Evolutionary conservation across 371 early-diverging fungal genomes (phyloP), one percentile per base, ranked within the genome.

Genomic region (Actinomortierella wolfii): DNA sequence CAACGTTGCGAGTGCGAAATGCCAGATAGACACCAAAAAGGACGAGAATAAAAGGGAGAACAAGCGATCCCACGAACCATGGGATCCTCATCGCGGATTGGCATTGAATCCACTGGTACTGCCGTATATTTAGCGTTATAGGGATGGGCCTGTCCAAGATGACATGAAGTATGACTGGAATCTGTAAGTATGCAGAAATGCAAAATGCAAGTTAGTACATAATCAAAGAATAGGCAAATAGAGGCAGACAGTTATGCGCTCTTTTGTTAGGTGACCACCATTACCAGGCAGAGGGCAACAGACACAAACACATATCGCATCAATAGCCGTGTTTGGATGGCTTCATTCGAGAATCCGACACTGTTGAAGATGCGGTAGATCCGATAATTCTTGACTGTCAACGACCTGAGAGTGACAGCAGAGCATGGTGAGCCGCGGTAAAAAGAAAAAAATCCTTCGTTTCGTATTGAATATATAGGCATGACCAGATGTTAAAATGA

Each of bases 351-450:
- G 3, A 51, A 50, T 0, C 34, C 47, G 26, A 67, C 57, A 20
- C 53, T 53, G 57, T 67, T 61, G 55, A 61, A 67, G 44, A 61
- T 67, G 2, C 58, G 57, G 26, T 59, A 67, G 24, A 68, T 61
- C 29, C 68, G 50, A 42, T 58, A 68, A 15, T 57, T 67, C 41
- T 61, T 68, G 51, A 68, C 56, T 1, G 59, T 55, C 23, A 68
- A 17, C 0, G 68, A 61, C 3, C 68, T 68, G 51, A 2, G 28
- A 39, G 20, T 6, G 34, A 34, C n/a, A n/a, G n/a, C n/a, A n/a
- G n/a, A n/a, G n/a, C n/a, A n/a, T n/a, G n/a, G n/a, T n/a, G 2
- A 15, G 14, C 17, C n/a, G 15, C 21, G 34, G 34, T 17, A 46
- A 8, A 21, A 6, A 24, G 25, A 7, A 18, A 29, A 13, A 17